Conservation (phyloP, 768 basidiomycete species). For the Boletus reticulatus region DNA sequence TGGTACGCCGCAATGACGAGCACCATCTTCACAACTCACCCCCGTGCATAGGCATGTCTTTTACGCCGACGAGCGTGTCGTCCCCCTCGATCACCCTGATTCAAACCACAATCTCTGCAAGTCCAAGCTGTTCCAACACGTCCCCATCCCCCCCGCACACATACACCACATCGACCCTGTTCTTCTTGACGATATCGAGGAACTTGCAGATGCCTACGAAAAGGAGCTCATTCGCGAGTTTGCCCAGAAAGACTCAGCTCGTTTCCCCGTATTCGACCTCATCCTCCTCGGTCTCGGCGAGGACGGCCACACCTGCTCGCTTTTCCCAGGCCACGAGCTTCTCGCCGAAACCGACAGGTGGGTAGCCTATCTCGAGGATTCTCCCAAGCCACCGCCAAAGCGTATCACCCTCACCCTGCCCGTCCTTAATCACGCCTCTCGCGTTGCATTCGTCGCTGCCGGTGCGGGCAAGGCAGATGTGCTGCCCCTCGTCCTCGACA, state of each 20-base stretch:
- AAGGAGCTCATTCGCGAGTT: slow-evolving; percentile 85
- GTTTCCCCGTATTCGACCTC: slow-evolving; percentile 97
- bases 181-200: slow-evolving; percentile 71
- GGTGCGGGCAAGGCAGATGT: slow-evolving; percentile 82
- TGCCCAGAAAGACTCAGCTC: slow-evolving; percentile 88
- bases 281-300: slow-evolving; percentile 96
- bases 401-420: slow-evolving; percentile 92
- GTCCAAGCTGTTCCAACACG: slow-evolving; percentile 73
- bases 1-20: slow-evolving; percentile 50
- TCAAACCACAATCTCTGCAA: slow-evolving; percentile 85
- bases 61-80: slow-evolving; percentile 95
- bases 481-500: slow-evolving; percentile 71
- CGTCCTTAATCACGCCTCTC: slow-evolving; percentile 85
- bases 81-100: slow-evolving; percentile 89
- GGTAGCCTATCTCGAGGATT: slow-evolving; percentile 92
- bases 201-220: slow-evolving; percentile 79
- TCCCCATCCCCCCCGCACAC: slow-evolving; percentile 71
- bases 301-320: slow-evolving; percentile 96
- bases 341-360: slow-evolving; percentile 87
- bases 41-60: slow-evolving; percentile 79
- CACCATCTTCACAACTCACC: not conserved
- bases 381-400: slow-evolving; percentile 88
- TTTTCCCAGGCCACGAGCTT: slow-evolving; percentile 92
- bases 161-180: slow-evolving; percentile 80
- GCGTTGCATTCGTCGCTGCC: slow-evolving; percentile 85